Conservation (phyloP, 352 stramenopile genomes). For the Globisporangium radiosum region DNA sequence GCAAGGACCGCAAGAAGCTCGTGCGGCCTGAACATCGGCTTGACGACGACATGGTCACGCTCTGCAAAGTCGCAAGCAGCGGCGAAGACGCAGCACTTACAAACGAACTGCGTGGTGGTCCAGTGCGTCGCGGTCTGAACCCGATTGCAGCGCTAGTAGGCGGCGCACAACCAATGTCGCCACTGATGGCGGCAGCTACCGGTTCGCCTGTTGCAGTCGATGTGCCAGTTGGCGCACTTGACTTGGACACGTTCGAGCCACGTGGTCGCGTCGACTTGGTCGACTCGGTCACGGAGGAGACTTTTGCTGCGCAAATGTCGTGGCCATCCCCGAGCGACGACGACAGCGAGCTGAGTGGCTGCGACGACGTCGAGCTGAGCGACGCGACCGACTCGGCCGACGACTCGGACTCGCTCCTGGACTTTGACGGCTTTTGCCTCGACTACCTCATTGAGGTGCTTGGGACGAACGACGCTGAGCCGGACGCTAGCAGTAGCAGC, state of each 20-base stretch:
- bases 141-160: background rate
- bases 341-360: background rate
- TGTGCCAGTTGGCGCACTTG: conserved; percentile 1
- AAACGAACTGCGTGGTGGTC: background rate
- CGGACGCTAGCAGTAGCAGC: background rate
- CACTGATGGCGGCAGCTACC: background rate
- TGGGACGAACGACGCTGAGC: background rate
- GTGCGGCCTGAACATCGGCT: conserved; percentile 52
- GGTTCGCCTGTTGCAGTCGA: conserved; percentile 4
- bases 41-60: conserved; percentile 28
- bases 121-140: conserved; percentile 7
- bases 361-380: conserved; percentile 9
- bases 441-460: conserved; percentile 13
- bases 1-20: conserved; percentile 55
- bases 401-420: conserved; percentile 7
- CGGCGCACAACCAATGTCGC: background rate
- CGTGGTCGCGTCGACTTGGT: conserved; percentile 4
- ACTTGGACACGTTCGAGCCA: conserved; percentile 1
- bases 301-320: background rate
- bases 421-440: conserved; percentile 13
- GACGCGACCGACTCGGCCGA: conserved; percentile 3
- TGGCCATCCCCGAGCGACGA: background rate
- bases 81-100: background rate
- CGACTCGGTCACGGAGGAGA: conserved; percentile 2
- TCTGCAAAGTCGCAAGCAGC: conserved; percentile 14